Evolutionary conservation across 148 eudicot genomes (phyloP), one percentile per base, ranked within the genome.

Genomic region (Silene latifolia): DNA sequence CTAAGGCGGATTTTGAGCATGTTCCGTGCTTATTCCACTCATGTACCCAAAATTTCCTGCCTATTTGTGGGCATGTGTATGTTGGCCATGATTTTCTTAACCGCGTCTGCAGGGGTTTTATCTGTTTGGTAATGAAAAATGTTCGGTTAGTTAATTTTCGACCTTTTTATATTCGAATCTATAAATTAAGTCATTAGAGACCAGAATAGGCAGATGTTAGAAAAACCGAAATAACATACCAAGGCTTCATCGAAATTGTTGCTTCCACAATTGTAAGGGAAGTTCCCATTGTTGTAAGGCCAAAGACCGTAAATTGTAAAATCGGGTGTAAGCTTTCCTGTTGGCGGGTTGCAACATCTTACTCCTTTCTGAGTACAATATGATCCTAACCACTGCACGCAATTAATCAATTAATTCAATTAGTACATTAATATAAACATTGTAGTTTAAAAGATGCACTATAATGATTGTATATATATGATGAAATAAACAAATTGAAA

Each of bases 1-100:
- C 73, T 8, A 88, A 78, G 8, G 73, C 64, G 4, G 86, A 78
- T 29, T 82, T 85, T 4, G 88, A 75, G 73, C 92, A 88, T 0
- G 92, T 86, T 0, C 91, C 91, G 32, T 88, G 89, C 48, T 88
- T 88, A 17, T 75, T 72, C 91, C 91, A 88, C 14, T 86, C 87
- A 56, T 86, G 89, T 0, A 79, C 79, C 91, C 91, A 88, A 62
- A 88, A 88, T 23, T 73, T 80, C 4, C 72, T 46, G 11, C 84
- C 87, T 12, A 74, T 74, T 65, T 80, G 86, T 15, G 89, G 89
- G 74, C 92, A 88, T 20, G 87, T 76, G 51, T 85, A 72, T 0
- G 87, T 39, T 44, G 92, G 92, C 89, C 92, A 88, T 8, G 82
- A 68, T 12, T 72, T 63, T 20, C 77, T 61, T 85, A 88, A 51